Percentiles rank a stretch among this genome's conserved stretches.
These are phyloP conservation scores for Yamadazyma sp. DNA, from an alignment of 1,139 yeast species.

Conservation along the genomic window DNA sequence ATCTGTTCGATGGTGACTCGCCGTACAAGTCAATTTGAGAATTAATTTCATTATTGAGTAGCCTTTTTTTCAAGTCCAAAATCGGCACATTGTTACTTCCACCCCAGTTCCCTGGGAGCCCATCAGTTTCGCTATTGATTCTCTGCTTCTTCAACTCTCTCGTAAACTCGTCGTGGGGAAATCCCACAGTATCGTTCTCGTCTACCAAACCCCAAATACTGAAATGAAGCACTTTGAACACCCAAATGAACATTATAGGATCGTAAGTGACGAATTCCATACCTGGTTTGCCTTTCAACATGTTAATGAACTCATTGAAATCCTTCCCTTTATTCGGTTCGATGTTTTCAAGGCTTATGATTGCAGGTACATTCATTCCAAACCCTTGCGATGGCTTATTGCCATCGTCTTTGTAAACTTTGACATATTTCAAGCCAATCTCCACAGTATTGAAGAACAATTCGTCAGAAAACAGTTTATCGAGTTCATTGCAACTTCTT, in stretches of 20 bases:
- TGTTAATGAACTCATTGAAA: slow-evolving; percentile 42
- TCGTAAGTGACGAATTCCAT: slow-evolving; percentile 81
- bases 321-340: slow-evolving; percentile 42
- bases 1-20: slow-evolving; percentile 5
- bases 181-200: slow-evolving; percentile 18
- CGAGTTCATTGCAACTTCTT: slow-evolving; percentile 31
- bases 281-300: slow-evolving; percentile 52
- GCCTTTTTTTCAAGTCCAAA: slow-evolving; percentile 12
- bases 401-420: slow-evolving; percentile 62
- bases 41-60: slow-evolving; percentile 12
- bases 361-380: slow-evolving; percentile 84
- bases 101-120: slow-evolving; percentile 34
- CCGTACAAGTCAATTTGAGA: slow-evolving; percentile 9
- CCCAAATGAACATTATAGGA: slow-evolving; percentile 75
- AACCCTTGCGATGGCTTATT: slow-evolving; percentile 65
- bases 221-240: slow-evolving; percentile 84
- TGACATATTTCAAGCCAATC: slow-evolving; percentile 57
- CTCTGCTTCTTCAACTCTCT: slow-evolving; percentile 40
- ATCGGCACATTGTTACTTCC: slow-evolving; percentile 8
- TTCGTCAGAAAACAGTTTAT: slow-evolving; percentile 22
- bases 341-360: slow-evolving; percentile 69
- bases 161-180: slow-evolving; percentile 5
- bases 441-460: slow-evolving; percentile 61
- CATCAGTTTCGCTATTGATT: slow-evolving; percentile 26
- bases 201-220: slow-evolving; percentile 85